Conservation (phyloP, 2,329 filamentous ascomycete species). For the Didymella exigua region DNA sequence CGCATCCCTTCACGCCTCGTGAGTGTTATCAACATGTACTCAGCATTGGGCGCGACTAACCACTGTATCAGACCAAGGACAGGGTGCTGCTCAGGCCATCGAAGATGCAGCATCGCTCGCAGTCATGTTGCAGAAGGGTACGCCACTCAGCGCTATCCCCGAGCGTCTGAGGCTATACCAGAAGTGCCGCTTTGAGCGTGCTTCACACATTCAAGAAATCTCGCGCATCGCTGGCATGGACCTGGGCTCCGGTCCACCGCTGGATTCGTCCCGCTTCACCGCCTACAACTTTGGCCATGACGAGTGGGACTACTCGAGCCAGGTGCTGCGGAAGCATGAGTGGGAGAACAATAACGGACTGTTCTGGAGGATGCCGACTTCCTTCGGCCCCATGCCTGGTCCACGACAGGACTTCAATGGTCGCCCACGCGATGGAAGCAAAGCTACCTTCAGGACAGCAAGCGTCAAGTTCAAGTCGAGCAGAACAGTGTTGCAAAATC, state of each 20-base stretch:
- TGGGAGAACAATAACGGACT: slow-evolving; percentile 50
- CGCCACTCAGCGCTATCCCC: slow-evolving; percentile 54
- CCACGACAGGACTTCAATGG: slow-evolving; percentile 44
- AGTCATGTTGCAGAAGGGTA: slow-evolving; percentile 59
- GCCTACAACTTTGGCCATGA: slow-evolving; percentile 64
- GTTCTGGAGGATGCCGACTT: slow-evolving; percentile 52
- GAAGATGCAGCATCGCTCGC: slow-evolving; percentile 68
- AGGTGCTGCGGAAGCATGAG: slow-evolving; percentile 58
- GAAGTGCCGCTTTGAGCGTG: slow-evolving; percentile 62
- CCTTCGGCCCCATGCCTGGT: slow-evolving; percentile 50
- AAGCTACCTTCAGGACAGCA: slow-evolving; percentile 45
- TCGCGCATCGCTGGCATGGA: slow-evolving; percentile 61
- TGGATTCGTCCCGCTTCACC: slow-evolving; percentile 49
- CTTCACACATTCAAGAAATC: slow-evolving; percentile 62
- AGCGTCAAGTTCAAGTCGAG: slow-evolving; percentile 51
- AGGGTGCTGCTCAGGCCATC: slow-evolving; percentile 68
- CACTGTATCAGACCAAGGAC: slow-evolving; percentile 56
- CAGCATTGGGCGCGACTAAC: slow-evolving; percentile 3
- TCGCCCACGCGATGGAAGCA: slow-evolving; percentile 24
- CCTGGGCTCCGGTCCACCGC: slow-evolving; percentile 41
- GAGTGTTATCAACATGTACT: slow-evolving; percentile 24
- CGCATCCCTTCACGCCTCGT: slow-evolving; percentile 70
- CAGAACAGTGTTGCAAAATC: slow-evolving; percentile 49
- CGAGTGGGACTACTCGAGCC: slow-evolving; percentile 61
- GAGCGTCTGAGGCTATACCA: slow-evolving; percentile 66